Evolutionary conservation across 2,329 filamentous ascomycete genomes (phyloP).

Genomic region (Fusarium sulawesiense): DNA sequence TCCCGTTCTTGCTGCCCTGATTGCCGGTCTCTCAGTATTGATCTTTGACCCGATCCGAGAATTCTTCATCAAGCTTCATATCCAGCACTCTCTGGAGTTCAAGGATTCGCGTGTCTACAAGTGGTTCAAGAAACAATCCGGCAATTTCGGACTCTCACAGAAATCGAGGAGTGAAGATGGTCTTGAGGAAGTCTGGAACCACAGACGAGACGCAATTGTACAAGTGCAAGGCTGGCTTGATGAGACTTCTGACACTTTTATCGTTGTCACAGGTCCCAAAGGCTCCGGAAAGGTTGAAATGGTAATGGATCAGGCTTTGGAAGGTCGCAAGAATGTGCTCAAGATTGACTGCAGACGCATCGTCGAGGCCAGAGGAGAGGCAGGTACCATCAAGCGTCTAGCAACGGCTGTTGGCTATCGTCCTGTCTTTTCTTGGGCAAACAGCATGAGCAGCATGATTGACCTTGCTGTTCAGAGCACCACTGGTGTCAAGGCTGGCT

Average conservation of each 20-base stretch:
- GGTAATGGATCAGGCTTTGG: constrained; percentile 84
- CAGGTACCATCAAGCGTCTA: constrained; percentile 82
- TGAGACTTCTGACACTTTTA: constrained; percentile 90
- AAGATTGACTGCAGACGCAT: constrained; percentile 94
- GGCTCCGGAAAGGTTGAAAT: constrained; percentile 93
- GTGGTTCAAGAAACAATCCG: constrained; percentile 76
- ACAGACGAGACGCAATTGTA: constrained; percentile 83
- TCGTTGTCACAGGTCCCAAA: constrained; percentile 90
- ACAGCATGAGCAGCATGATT: constrained; percentile 90
- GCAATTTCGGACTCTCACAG: constrained; percentile 71
- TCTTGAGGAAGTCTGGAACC: constrained; percentile 86
- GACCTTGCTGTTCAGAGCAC: constrained; percentile 94
- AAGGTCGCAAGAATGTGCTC: constrained; percentile 79
- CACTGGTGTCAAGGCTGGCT: constrained; percentile 92
- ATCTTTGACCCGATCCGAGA: constrained; percentile 95
- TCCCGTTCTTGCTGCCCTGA: constrained; percentile 80
- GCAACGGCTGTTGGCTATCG: constrained; percentile 88
- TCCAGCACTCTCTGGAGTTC: constrained; percentile 80
- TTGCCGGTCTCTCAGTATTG: constrained; percentile 85
- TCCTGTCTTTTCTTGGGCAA: constrained; percentile 96
- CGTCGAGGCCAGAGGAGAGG: constrained; percentile 89
- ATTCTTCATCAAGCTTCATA: constrained; percentile 89
- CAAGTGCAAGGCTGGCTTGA: constrained; percentile 87
- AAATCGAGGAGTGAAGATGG: constrained; percentile 73
- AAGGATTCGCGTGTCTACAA: constrained; percentile 78